Evolutionary conservation across 2,329 filamentous ascomycete genomes (phyloP).

Genomic region (Aspergillus sp.): DNA sequence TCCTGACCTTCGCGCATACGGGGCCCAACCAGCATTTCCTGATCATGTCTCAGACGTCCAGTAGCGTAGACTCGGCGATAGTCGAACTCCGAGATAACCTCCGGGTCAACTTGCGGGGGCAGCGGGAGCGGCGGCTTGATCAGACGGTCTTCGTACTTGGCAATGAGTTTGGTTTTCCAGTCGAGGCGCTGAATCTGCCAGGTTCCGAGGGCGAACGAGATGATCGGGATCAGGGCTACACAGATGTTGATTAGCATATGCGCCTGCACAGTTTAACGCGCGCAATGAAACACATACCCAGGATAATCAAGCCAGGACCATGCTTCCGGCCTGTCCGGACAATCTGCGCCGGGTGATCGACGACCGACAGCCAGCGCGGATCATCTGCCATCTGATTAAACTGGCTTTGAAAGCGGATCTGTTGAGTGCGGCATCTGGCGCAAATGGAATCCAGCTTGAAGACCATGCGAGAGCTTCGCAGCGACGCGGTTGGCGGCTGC

Average conservation of each 20-base stretch:
- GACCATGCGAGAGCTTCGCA: slow-evolving; percentile 16
- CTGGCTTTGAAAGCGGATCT: slow-evolving; percentile 34
- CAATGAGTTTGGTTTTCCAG: slow-evolving; percentile 92
- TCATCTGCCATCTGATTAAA: slow-evolving; percentile 61
- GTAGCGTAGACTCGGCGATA: slow-evolving; percentile 77
- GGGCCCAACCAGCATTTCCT: slow-evolving; percentile 94
- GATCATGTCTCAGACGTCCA: slow-evolving; percentile 76
- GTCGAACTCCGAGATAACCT: slow-evolving; percentile 84
- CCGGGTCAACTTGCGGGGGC: slow-evolving; percentile 76
- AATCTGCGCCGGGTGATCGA: slow-evolving; percentile 80
- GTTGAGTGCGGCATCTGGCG: slow-evolving; percentile 34
- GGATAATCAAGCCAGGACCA: slow-evolving; percentile 74
- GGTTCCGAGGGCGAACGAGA: slow-evolving; percentile 82
- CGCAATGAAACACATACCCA: slow-evolving; percentile 50
- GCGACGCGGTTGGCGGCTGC: slow-evolving; percentile 17
- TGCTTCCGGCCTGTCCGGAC: slow-evolving; percentile 73
- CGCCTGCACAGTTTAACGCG: too few species aligned
- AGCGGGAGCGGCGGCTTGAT: slow-evolving; percentile 81
- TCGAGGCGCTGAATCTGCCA: slow-evolving; percentile 93
- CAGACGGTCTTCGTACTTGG: slow-evolving; percentile 87
- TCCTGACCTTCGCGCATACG: slow-evolving; percentile 84
- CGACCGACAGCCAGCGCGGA: slow-evolving; percentile 76
- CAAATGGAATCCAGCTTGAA: slow-evolving; percentile 32
- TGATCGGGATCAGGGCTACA: slow-evolving; percentile 77
- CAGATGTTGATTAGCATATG: not conserved